phyloP scores from a whole-genome alignment of 140 eudicot species.

The Cichorium intybus region DNA sequence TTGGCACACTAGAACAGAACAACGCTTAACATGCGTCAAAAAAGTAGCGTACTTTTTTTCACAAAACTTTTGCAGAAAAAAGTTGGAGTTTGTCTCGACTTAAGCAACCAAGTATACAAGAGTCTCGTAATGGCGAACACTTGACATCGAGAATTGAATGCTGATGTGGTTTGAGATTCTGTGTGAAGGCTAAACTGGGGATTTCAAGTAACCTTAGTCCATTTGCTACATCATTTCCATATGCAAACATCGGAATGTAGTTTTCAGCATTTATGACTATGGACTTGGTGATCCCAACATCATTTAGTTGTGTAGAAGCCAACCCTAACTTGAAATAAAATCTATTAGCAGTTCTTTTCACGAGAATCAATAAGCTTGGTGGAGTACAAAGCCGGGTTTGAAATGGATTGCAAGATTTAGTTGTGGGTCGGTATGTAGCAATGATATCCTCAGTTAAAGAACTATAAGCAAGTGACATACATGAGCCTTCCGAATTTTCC shows the following conservation, averaged over 20 bases:
- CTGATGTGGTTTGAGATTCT: slow-evolving; percentile 12
- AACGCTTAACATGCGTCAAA: no score
- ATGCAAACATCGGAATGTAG: slow-evolving; percentile 7
- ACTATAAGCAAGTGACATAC: slow-evolving; percentile 5
- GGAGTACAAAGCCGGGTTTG: background rate
- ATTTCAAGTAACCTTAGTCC: slow-evolving; percentile 11
- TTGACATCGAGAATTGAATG: slow-evolving; percentile 7
- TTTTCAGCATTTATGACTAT: background rate
- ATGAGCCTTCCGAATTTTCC: background rate
- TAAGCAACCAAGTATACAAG: slow-evolving; percentile 15
- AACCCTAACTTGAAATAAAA: background rate
- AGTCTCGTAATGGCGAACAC: slow-evolving; percentile 1
- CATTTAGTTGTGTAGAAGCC: background rate
- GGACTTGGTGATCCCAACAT: background rate
- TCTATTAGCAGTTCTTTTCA: background rate
- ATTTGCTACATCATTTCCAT: slow-evolving; percentile 9
- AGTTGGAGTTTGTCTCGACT: slow-evolving; percentile 17
- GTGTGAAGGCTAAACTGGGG: slow-evolving; percentile 10
- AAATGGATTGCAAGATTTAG: background rate
- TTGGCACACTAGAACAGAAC: no score
- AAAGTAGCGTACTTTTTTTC: slow-evolving; percentile 14
- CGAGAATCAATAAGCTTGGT: background rate
- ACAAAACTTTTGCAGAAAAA: slow-evolving; percentile 4
- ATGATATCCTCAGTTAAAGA: background rate
- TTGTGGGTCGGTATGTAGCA: slow-evolving; percentile 7